These are phyloP conservation scores for Talaromyces albobiverticillius DNA, from an alignment of 2,329 filamentous ascomycete species.

Conservation along the genomic window DNA sequence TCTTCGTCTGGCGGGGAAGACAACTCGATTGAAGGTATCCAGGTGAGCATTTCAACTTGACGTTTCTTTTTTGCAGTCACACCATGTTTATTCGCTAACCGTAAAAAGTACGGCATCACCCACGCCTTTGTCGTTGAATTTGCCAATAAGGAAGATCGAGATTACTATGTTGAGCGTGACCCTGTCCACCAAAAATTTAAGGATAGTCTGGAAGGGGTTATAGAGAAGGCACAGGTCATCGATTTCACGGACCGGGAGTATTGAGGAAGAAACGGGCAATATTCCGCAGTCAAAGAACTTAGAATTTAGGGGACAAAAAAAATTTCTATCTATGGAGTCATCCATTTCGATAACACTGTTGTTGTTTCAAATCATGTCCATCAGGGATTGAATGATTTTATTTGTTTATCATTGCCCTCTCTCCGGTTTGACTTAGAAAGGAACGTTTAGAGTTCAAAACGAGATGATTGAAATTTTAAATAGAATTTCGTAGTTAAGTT, in stretches of 20 bases:
- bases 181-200: slow-evolving; percentile 62
- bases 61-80: neutral
- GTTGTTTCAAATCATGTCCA: too few species aligned
- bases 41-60: slow-evolving; percentile 44
- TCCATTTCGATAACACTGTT: too few species aligned
- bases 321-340: too few species aligned
- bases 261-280: slow-evolving; percentile 5
- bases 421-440: too few species aligned
- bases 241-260: slow-evolving; percentile 31
- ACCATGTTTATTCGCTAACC: neutral
- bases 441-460: too few species aligned
- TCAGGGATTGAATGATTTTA: too few species aligned
- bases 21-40: slow-evolving; percentile 59
- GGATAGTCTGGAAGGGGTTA: slow-evolving; percentile 33
- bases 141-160: slow-evolving; percentile 58
- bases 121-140: slow-evolving; percentile 71
- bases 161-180: slow-evolving; percentile 67
- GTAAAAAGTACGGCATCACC: slow-evolving; percentile 57
- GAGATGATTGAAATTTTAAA: too few species aligned
- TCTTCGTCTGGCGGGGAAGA: slow-evolving; percentile 59
- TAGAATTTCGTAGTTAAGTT: too few species aligned
- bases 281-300: too few species aligned
- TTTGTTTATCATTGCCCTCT: too few species aligned
- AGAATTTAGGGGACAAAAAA: too few species aligned
- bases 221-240: slow-evolving; percentile 35